Percentiles rank a stretch among this genome's conserved stretches.
Conservation (phyloP, 2,329 filamentous ascomycete genomes). For the Beauveria pseudobassiana region DNA sequence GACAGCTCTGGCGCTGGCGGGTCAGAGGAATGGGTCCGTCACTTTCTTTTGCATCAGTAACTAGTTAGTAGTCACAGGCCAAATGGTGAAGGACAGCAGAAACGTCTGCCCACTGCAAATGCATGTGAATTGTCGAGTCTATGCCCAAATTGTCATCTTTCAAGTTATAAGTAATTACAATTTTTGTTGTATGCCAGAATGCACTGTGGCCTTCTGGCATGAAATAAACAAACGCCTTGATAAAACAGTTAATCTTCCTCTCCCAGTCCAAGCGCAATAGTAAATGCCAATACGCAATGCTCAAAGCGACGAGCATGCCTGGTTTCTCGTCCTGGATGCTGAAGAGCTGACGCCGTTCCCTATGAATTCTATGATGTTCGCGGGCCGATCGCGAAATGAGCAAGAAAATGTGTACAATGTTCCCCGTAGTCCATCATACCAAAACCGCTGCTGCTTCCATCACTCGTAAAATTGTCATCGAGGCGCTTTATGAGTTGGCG, state of each 20-base stretch:
- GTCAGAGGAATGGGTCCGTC: too few relatives aligned
- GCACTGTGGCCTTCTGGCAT: not conserved
- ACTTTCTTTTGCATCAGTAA: too few relatives aligned
- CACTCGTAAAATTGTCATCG: not conserved
- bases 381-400: not conserved
- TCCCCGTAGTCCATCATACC: not conserved
- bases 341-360: conserved; percentile 8
- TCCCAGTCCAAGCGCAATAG: conserved; percentile 1
- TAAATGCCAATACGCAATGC: conserved; percentile 6
- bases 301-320: not conserved
- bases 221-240: conserved; percentile 1
- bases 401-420: not conserved
- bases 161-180: conserved; percentile 5
- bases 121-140: not conserved
- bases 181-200: not conserved
- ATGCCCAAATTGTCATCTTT: conserved; percentile 1
- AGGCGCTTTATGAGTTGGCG: conserved; percentile 7
- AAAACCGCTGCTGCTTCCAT: not conserved
- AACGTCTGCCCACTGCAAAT: too few relatives aligned
- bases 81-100: too few relatives aligned
- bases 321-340: conserved; percentile 2
- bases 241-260: not conserved
- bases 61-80: too few relatives aligned
- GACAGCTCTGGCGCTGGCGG: too few relatives aligned
- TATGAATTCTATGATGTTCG: conserved; percentile 5